Conservation (phyloP, 1,284 basidiomycete species). For the Cystobasidium slooffiae region DNA sequence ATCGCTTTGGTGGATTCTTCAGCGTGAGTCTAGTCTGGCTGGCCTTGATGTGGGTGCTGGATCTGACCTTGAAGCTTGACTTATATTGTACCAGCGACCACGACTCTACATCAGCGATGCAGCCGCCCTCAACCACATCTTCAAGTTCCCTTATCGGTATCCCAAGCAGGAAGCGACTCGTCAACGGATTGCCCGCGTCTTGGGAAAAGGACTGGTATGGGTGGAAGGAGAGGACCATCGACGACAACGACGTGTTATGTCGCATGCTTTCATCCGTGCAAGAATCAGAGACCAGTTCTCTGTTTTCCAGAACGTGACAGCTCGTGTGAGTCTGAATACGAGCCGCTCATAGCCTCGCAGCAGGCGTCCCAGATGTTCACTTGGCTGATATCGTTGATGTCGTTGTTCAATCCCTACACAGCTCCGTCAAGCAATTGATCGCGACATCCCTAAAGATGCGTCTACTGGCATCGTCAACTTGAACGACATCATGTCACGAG, state of each 20-base stretch:
- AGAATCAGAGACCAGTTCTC: constrained; percentile 14
- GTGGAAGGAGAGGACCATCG: constrained; percentile 55
- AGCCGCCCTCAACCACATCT: constrained; percentile 22
- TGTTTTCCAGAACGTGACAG: constrained; percentile 20
- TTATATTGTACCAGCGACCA: background rate
- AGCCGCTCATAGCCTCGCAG: background rate
- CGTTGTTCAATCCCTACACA: background rate
- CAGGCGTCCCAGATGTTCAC: too few relatives aligned
- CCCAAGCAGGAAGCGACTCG: constrained; percentile 25
- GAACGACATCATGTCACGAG: constrained; percentile 26
- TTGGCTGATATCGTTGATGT: background rate
- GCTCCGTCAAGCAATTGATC: constrained; percentile 20
- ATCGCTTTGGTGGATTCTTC: constrained; percentile 25
- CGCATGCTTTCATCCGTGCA: constrained; percentile 16
- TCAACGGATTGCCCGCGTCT: constrained; percentile 19
- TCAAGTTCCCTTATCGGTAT: constrained; percentile 22
- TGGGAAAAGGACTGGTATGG: constrained; percentile 52
- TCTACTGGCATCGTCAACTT: constrained; percentile 9
- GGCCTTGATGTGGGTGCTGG: too few relatives aligned
- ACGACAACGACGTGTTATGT: constrained; percentile 22
- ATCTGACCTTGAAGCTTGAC: background rate
- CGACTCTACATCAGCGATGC: constrained; percentile 25
- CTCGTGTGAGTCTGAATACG: background rate
- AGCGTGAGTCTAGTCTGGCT: background rate
- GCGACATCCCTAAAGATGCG: constrained; percentile 14